Evolutionary conservation across 2,329 filamentous ascomycete species (phyloP).

Genomic region (Diplodia intermedia): DNA sequence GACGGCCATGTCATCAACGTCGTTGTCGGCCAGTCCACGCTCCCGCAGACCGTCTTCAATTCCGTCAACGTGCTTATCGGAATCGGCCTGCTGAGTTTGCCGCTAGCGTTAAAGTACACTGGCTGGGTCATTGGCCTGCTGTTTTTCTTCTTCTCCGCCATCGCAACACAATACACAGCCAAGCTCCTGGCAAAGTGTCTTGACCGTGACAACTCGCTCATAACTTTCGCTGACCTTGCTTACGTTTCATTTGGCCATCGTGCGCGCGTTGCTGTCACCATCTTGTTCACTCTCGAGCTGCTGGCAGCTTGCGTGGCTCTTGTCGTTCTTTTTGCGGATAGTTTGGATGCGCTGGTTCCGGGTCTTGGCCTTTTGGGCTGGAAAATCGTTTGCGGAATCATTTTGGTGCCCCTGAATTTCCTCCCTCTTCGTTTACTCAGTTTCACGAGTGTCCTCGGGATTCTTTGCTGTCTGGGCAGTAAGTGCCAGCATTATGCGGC

Average conservation of each 20-base stretch:
- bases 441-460: constrained; percentile 91
- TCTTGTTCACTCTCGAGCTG: constrained; percentile 87
- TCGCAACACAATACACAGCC: constrained; percentile 84
- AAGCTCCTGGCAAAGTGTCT: constrained; percentile 86
- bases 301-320: constrained; percentile 88
- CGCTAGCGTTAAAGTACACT: constrained; percentile 83
- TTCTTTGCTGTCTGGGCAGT: constrained; percentile 88
- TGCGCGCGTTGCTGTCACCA: constrained; percentile 80
- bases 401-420: constrained; percentile 84
- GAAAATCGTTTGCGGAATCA: constrained; percentile 82
- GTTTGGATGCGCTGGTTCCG: constrained; percentile 78
- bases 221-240: constrained; percentile 93
- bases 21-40: constrained; percentile 90
- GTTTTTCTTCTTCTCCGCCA: constrained; percentile 75
- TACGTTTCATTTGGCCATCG: constrained; percentile 86
- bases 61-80: constrained; percentile 93
- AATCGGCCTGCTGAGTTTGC: constrained; percentile 86
- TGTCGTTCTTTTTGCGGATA: constrained; percentile 94
- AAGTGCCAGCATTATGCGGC: constrained; percentile 53
- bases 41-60: constrained; percentile 96
- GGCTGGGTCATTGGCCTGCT: constrained; percentile 85
- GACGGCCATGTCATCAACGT: constrained; percentile 82
- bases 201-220: constrained; percentile 81
- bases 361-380: constrained; percentile 72
- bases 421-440: constrained; percentile 82